Evolutionary conservation across 2,329 filamentous ascomycete species (phyloP), one percentile per base, ranked within the genome.

Genomic region (Colletotrichum spaethianum): DNA sequence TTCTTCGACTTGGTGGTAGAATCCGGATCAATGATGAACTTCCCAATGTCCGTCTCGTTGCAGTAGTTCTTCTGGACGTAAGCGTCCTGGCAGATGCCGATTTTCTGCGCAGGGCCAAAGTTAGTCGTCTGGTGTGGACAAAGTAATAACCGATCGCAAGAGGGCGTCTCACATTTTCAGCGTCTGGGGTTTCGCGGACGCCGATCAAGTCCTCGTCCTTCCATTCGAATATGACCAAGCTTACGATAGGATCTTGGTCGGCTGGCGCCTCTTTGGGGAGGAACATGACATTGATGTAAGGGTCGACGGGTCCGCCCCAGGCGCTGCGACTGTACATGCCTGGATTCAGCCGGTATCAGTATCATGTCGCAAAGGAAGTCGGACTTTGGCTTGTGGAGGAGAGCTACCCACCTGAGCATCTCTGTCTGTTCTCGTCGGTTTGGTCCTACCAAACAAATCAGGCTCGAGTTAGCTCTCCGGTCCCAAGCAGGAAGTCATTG

Each of bases 201-300:
- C 96, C 95, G 75, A 99, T 91, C 67, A 96, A 86, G 63, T 90
- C 84, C 79, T 93, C 91, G 79, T 99, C 96, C 76, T 89, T 91
- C 94, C 95, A 99, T 83, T 99, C 96, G 81, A 98, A 99, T 74
- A 99, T 92, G 63, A 98, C 87, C 76, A 98, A 83, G 81, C 94
- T 97, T 75, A 95, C 92, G 53, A 94, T 86, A 6, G 93, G 93
- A 80, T 97, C 93, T 56, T 88, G 85, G 67, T 91, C 86, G 40
- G 89, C 87, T 70, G 88, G 84, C 77, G 89, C 81, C 83, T 86
- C 79, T 83, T 88, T 82, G 74, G 90, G 88, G 50, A 93, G 83
- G 78, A 98, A 97, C 79, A 94, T 94, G 81, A 94, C 89, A 76
- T 93, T 88, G 81, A 98, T 98, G 84, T 94, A 97, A 26, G 96